A percentile compares a stretch with the other conserved stretches of the same genome.
phyloP scores from a whole-genome alignment of 2,329 filamentous ascomycete species.

The Exophiala alcalophila region DNA sequence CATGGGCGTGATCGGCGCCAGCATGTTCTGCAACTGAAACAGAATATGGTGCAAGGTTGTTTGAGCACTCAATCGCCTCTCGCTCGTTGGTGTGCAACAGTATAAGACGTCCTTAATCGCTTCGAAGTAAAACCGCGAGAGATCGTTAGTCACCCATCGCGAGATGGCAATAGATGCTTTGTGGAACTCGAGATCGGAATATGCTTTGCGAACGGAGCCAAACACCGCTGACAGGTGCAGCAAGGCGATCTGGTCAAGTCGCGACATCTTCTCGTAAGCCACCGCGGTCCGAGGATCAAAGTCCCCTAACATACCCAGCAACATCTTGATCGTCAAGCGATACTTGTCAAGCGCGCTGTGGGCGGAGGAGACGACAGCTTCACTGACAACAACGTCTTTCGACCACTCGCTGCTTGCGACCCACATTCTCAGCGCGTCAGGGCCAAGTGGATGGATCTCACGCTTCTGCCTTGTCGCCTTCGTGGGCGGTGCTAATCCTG shows the following conservation, averaged over 20 bases:
- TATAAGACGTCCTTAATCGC: slow-evolving; percentile 89
- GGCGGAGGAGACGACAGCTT: slow-evolving; percentile 70
- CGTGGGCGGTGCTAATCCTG: slow-evolving; percentile 63
- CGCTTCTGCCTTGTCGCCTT: slow-evolving; percentile 52
- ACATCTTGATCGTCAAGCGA: slow-evolving; percentile 83
- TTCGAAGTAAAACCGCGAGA: slow-evolving; percentile 94
- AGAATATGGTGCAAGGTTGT: slow-evolving; percentile 62
- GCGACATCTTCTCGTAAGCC: slow-evolving; percentile 37
- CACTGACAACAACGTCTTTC: slow-evolving; percentile 77
- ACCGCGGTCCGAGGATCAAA: slow-evolving; percentile 45
- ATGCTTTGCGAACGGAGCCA: slow-evolving; percentile 62
- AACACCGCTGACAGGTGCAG: slow-evolving; percentile 68
- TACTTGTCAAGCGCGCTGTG: slow-evolving; percentile 80
- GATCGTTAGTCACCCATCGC: slow-evolving; percentile 74
- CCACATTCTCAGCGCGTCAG: slow-evolving; percentile 87
- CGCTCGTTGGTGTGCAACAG: slow-evolving; percentile 68
- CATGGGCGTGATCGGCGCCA: slow-evolving; percentile 76
- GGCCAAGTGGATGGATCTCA: slow-evolving; percentile 59
- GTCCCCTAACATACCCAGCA: slow-evolving; percentile 70
- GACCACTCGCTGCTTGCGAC: slow-evolving; percentile 90
- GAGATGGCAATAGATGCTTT: slow-evolving; percentile 71
- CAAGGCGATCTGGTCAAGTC: slow-evolving; percentile 72
- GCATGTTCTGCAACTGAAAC: slow-evolving; percentile 69
- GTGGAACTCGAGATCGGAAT: slow-evolving; percentile 75
- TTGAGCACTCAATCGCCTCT: slow-evolving; percentile 57